A percentile compares a stretch with the other conserved stretches of the same genome.
Conservation (phyloP, 768 basidiomycete species). For the Naematelia aurantialba region DNA sequence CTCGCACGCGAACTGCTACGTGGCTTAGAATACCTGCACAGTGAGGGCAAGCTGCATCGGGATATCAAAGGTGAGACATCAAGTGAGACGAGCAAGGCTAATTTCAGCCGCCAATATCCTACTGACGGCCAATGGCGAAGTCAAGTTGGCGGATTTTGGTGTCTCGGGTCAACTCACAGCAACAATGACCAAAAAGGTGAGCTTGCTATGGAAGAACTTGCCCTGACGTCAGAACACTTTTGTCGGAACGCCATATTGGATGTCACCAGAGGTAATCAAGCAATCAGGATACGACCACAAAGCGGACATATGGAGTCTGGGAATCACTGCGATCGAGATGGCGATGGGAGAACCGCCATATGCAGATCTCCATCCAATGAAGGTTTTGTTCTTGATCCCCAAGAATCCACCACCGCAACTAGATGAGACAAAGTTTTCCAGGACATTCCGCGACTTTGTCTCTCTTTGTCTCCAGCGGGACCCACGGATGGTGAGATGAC, state of each 20-base stretch:
- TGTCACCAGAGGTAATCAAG: slow-evolving; percentile 99
- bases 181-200: slow-evolving; percentile 51
- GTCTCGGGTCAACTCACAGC: slow-evolving; percentile 86
- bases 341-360: slow-evolving; percentile 98
- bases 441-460: slow-evolving; percentile 91
- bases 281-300: slow-evolving; percentile 99
- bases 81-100: neutral
- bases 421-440: slow-evolving; percentile 79
- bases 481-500: slow-evolving; percentile 70
- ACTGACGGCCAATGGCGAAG: slow-evolving; percentile 50
- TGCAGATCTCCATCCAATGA: slow-evolving; percentile 98
- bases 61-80: slow-evolving; percentile 83
- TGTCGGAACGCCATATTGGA: slow-evolving; percentile 98
- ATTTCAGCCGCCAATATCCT: slow-evolving; percentile 25
- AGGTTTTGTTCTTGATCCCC: slow-evolving; percentile 95
- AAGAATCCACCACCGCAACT: slow-evolving; percentile 92
- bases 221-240: slow-evolving; percentile 88
- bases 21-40: slow-evolving; percentile 92
- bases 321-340: slow-evolving; percentile 83
- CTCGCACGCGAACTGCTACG: slow-evolving; percentile 85
- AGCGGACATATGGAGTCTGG: slow-evolving; percentile 97
- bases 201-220: neutral
- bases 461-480: slow-evolving; percentile 88
- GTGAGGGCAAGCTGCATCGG: slow-evolving; percentile 94
- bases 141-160: slow-evolving; percentile 97